phyloP scores from a whole-genome alignment of 2,329 filamentous ascomycete genomes.

The Kalmusia sp. region DNA sequence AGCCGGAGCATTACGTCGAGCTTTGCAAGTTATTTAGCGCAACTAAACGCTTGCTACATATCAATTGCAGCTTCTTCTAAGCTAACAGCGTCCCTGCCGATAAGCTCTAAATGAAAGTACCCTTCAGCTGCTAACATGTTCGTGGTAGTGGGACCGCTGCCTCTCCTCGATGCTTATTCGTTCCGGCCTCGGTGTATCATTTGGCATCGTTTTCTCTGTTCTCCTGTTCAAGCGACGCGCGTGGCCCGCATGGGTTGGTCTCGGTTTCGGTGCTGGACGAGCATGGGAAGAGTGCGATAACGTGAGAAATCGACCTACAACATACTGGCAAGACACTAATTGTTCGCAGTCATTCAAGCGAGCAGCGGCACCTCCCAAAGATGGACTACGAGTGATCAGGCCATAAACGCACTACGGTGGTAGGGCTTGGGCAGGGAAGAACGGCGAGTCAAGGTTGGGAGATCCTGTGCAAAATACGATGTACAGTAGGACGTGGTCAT shows the following conservation, averaged over 20 bases:
- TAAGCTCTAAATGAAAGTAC: neutral
- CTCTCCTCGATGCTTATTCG: conserved; percentile 97
- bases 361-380: conserved; percentile 54
- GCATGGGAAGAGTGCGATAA: conserved; percentile 99
- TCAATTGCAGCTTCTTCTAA: neutral
- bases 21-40: neutral
- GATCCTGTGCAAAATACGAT: conserved; percentile 31
- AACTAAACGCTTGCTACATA: neutral
- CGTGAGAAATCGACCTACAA: conserved; percentile 36
- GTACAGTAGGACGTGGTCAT: conserved; percentile 46
- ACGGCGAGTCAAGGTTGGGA: neutral
- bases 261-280: conserved; percentile 93
- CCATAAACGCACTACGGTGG: conserved; percentile 39
- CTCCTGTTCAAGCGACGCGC: conserved; percentile 97
- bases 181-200: conserved; percentile 92
- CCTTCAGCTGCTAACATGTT: conserved; percentile 26
- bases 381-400: conserved; percentile 57
- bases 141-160: conserved; percentile 92
- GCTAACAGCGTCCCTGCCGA: neutral
- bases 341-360: conserved; percentile 59
- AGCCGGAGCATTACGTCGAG: neutral
- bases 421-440: conserved; percentile 6
- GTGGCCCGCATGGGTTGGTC: conserved; percentile 94
- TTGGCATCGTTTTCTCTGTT: conserved; percentile 98
- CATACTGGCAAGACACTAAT: conserved; percentile 6